Conservation (phyloP, 1,139 yeast species). For the Yamadazyma conglobata region DNA sequence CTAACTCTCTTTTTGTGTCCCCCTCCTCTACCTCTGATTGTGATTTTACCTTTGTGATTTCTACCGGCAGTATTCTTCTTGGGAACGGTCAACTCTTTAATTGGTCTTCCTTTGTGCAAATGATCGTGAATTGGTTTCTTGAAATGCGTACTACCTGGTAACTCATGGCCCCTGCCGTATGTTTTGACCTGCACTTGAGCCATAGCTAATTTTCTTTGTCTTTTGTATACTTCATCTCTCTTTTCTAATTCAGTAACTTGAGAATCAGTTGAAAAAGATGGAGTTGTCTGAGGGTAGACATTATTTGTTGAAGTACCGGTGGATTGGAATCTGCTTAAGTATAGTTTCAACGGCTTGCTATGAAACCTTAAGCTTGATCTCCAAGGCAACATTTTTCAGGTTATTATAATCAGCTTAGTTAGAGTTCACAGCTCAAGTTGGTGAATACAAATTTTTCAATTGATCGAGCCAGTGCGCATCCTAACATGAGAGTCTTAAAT, state of each 20-base stretch:
- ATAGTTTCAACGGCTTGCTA: slow-evolving; percentile 4
- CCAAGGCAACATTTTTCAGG: slow-evolving; percentile 3
- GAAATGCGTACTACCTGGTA: slow-evolving; percentile 90
- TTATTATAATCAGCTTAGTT: too few relatives aligned
- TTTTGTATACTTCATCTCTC: slow-evolving; percentile 68
- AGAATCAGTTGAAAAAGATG: not conserved
- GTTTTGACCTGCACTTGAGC: slow-evolving; percentile 69
- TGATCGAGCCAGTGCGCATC: slow-evolving; percentile 1
- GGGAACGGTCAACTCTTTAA: slow-evolving; percentile 70
- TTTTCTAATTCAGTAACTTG: slow-evolving; percentile 63
- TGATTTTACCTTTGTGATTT: slow-evolving; percentile 82
- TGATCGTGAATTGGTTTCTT: slow-evolving; percentile 85
- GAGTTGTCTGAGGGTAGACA: too few relatives aligned
- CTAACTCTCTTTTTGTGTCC: slow-evolving; percentile 91
- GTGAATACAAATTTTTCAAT: not conserved
- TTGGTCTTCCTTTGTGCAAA: slow-evolving; percentile 81
- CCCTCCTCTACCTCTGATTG: slow-evolving; percentile 95
- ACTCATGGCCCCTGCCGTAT: slow-evolving; percentile 66
- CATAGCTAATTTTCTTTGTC: slow-evolving; percentile 71
- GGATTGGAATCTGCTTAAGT: slow-evolving; percentile 13
- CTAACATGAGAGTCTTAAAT: slow-evolving; percentile 5
- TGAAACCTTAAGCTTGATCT: slow-evolving; percentile 6
- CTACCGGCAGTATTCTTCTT: slow-evolving; percentile 82
- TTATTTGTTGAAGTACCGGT: slow-evolving; percentile 1
- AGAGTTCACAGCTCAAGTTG: not conserved